These are phyloP conservation scores for Candida sp. DNA, from an alignment of 1,139 yeast species.

Conservation along the genomic window DNA sequence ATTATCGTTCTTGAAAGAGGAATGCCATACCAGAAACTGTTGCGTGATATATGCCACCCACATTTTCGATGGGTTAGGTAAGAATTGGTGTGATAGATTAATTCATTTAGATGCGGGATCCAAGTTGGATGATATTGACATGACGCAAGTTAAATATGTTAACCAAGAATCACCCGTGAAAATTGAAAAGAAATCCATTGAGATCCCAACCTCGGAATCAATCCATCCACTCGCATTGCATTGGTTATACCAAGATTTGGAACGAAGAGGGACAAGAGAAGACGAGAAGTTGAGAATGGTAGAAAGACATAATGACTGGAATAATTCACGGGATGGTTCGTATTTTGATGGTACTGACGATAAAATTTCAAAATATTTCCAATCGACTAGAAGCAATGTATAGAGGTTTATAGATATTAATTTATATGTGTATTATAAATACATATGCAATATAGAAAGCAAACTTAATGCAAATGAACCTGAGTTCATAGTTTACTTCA, in stretches of 20 bases:
- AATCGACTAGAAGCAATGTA: constrained; percentile 34
- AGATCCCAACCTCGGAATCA: constrained; percentile 46
- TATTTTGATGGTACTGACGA: constrained; percentile 46
- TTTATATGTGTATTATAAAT: too few relatives aligned
- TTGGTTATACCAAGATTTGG: constrained; percentile 59
- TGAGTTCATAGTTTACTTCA: too few relatives aligned
- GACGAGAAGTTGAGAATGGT: constrained; percentile 44
- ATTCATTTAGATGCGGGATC: constrained; percentile 77
- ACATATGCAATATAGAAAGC: too few relatives aligned
- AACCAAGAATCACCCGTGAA: constrained; percentile 11
- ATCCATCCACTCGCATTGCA: constrained; percentile 68
- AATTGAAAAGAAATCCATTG: constrained; percentile 12
- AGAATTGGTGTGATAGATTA: constrained; percentile 79
- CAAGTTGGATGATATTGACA: constrained; percentile 24
- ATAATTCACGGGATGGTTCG: constrained; percentile 34
- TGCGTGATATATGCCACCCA: constrained; percentile 92
- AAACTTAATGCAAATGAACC: too few relatives aligned
- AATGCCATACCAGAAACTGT: constrained; percentile 65
- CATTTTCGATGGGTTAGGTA: constrained; percentile 88
- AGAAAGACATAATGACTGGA: constrained; percentile 46
- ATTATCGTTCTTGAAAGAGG: constrained; percentile 63
- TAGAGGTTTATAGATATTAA: constrained; percentile 1
- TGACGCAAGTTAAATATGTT: constrained; percentile 15
- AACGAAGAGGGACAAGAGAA: constrained; percentile 50
- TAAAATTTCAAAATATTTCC: constrained; percentile 47